Base-by-base conservation (phyloP, 179 eudicot species). In the Dionaea muscipula region DNA sequence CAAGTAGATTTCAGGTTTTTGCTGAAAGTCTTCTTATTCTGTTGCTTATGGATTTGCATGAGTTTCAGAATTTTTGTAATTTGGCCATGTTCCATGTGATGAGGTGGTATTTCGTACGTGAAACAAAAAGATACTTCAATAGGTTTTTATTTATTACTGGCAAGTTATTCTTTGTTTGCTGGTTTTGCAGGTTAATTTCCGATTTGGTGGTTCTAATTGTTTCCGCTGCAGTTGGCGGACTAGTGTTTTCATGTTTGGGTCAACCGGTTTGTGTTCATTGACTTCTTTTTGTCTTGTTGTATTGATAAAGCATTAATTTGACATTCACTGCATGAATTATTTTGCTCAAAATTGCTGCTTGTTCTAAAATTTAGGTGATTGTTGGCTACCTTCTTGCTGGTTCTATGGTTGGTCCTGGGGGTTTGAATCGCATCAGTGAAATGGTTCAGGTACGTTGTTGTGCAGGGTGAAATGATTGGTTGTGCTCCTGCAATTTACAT, bases 361-460 rank as follows among this genome's bases (percentile, higher is more conserved):
- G 57, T 27, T 60, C 47, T 47, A 50, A 53, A 59, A 54, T 64
- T 51, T 67, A 91, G 98, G 96, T 87, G 23, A 91, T 91, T 72
- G 98, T 91, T 62, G 98, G 98, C 55, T 91, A 91, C 70, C 94
- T 91, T 69, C 94, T 91, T 55, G 98, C 98, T 11, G 98, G 98
- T 40, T 91, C 98, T 53, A 59, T 91, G 63, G 62, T 91, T 61
- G 98, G 98, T 57, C 98, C 98, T 36, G 98, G 98, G 52, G 98
- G 98, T 60, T 68, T 91, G 57, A 80, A 81, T 28, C 84, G 74
- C 65, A 78, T 91, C 60, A 84, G 89, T 74, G 98, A 91, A 72
- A 78, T 91, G 96, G 98, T 91, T 38, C 98, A 89, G 97, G 97
- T 89, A 68, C 59, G 71, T 65, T 54, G 45, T 25, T 41, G 22